phyloP scores from a whole-genome alignment of 2,329 filamentous ascomycete genomes.

The Ophidiomyces ophidiicola region DNA sequence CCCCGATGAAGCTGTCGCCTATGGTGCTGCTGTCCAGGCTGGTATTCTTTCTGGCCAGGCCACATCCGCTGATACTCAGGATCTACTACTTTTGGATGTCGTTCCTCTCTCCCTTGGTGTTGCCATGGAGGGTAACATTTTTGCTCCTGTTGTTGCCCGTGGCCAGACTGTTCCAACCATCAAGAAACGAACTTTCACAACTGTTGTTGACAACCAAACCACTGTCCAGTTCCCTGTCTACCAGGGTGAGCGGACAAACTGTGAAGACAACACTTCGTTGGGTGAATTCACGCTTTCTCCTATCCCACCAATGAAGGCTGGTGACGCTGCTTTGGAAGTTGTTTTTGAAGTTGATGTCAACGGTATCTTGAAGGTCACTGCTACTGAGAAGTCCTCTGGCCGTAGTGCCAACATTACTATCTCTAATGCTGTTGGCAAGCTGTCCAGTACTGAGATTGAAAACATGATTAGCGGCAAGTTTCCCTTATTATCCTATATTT shows the following conservation, averaged over 20 bases:
- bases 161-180: constrained; percentile 64
- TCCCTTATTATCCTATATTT: background rate
- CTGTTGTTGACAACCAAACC: constrained; percentile 52
- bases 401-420: constrained; percentile 99
- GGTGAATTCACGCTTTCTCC: constrained; percentile 95
- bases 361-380: constrained; percentile 98
- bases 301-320: constrained; percentile 74
- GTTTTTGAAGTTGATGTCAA: constrained; percentile 99
- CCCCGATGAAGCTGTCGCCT: constrained; percentile 97
- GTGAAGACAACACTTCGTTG: constrained; percentile 93
- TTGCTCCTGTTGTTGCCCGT: constrained; percentile 79
- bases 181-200: constrained; percentile 86
- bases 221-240: constrained; percentile 84
- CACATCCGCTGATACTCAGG: constrained; percentile 82
- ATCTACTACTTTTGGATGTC: constrained; percentile 92
- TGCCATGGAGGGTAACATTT: constrained; percentile 99
- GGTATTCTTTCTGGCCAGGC: constrained; percentile 98
- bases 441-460: constrained; percentile 88
- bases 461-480: constrained; percentile 77
- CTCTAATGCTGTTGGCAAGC: constrained; percentile 98
- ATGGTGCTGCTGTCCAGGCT: constrained; percentile 96
- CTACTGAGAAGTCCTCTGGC: constrained; percentile 96
- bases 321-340: constrained; percentile 91
- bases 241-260: constrained; percentile 97
- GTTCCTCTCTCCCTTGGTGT: constrained; percentile 94